Percentiles rank a stretch among this genome's conserved stretches.
These are phyloP conservation scores for Colletotrichum lupini DNA, from an alignment of 2,329 filamentous ascomycete genomes.

Conservation along the genomic window DNA sequence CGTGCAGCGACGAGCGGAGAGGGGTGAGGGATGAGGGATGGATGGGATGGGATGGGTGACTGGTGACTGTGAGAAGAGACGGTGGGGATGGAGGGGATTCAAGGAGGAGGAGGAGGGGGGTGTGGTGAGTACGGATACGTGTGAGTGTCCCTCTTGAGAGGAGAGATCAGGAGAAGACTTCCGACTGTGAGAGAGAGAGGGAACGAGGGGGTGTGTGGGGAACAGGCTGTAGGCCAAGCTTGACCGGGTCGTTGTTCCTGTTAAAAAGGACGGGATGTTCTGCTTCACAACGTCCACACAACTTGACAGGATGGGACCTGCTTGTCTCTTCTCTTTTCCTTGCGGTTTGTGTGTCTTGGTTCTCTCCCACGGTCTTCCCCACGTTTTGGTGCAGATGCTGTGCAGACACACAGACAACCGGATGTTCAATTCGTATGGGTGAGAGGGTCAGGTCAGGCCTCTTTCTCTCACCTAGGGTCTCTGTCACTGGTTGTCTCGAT, in stretches of 20 bases:
- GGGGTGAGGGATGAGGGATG: not conserved
- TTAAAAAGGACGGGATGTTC: conserved; percentile 34
- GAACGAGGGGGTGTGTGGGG: conserved; percentile 1
- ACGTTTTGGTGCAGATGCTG: conserved; percentile 24
- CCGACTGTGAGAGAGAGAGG: not conserved
- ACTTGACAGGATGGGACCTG: conserved; percentile 3
- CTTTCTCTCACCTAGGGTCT: not conserved
- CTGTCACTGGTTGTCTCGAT: not conserved
- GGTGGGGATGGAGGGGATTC: conserved; percentile 15
- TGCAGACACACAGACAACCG: not conserved
- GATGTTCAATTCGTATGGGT: not conserved
- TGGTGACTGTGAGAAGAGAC: not conserved
- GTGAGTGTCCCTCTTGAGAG: not conserved
- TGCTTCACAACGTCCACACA: conserved; percentile 9
- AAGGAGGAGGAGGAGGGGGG: conserved; percentile 3
- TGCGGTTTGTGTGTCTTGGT: not conserved
- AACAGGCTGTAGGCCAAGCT: conserved; percentile 25
- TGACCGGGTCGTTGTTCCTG: conserved; percentile 24
- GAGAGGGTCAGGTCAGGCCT: not conserved
- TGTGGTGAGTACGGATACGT: not conserved
- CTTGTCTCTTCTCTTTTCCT: conserved; percentile 14
- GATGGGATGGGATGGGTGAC: not conserved
- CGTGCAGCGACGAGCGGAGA: conserved; percentile 20
- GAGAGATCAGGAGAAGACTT: not conserved
- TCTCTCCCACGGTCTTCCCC: conserved; percentile 10